Evolutionary conservation across 306 rosid species (phyloP), one percentile per base, ranked within the genome.

Genomic region (Dryas drummondii): DNA sequence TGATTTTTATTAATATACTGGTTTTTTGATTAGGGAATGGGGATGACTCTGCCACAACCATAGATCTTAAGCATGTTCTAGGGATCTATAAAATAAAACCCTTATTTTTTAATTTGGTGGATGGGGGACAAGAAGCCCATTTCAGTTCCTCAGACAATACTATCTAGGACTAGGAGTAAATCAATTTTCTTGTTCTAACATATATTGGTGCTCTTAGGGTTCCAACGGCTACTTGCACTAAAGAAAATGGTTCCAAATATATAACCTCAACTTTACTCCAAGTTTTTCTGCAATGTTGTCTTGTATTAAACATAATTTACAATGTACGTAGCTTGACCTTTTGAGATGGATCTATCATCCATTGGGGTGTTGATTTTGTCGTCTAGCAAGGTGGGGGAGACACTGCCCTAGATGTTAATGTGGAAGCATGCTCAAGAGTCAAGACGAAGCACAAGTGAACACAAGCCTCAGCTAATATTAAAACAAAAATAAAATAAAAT

Each of bases 301-400:
- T 44, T 72, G 68, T 63, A 50, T 77, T 51, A 5, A 67, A 32
- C 37, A 11, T 63, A 52, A 9, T 57, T n/a, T 27, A 0, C n/a
- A 48, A 76, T 70, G 17, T 55, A 32, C 37, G 37, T 62, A 76
- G 66, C 62, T 70, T 68, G 76, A 60, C 51, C 67, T 76, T 76
- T 78, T 75, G 26, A 83, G 74, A 69, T 71, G 72, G 71, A 68
- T 57, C 68, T 63, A 71, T 80, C 72, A 68, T 57, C 68, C 68
- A 71, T 80, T 75, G 74, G 91, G 80, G 82, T 84, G 85, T 78
- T 75, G 68, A 82, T 74, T 68, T 82, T 84, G 88, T 84, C 87
- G 45, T 70, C 11, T 87, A 75, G 83, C 73, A 68, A 66, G 58
- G 79, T 16, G 69, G 72, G 41, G 82, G 86, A 72, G 89, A 87